Percentiles rank a stretch among this genome's conserved stretches.
These are phyloP conservation scores for Colletotrichum lindemuthianum DNA, from an alignment of 2,329 filamentous ascomycete species.

Conservation along the genomic window DNA sequence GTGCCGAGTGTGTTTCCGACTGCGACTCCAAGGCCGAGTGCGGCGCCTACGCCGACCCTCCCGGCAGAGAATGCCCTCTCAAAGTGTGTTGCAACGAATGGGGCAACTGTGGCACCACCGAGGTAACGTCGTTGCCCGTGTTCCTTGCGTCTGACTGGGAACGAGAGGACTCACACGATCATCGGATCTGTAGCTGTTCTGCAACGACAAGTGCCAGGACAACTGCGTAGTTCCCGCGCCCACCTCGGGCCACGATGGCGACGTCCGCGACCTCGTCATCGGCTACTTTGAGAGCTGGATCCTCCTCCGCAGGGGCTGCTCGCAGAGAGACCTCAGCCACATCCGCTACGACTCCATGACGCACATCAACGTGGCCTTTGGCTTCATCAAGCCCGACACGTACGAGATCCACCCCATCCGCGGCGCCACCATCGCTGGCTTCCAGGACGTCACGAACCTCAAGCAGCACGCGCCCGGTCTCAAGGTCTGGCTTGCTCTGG, in stretches of 20 bases:
- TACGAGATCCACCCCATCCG: conserved; percentile 37
- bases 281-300: conserved; percentile 47
- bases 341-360: conserved; percentile 5
- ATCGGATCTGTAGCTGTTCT: too few relatives aligned
- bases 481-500: conserved; percentile 21
- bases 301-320: too few relatives aligned
- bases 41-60: not conserved
- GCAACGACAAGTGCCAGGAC: conserved; percentile 36
- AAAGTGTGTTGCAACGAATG: not conserved
- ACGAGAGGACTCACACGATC: too few relatives aligned
- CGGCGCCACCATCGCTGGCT: not conserved
- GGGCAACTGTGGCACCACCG: not conserved
- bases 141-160: not conserved
- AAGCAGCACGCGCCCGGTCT: conserved; percentile 22
- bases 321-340: too few relatives aligned
- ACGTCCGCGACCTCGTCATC: conserved; percentile 40
- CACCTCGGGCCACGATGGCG: conserved; percentile 11
- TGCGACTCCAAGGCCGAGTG: not conserved
- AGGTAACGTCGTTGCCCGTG: conserved; percentile 1
- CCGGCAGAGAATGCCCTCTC: not conserved
- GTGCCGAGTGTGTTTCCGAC: too few relatives aligned
- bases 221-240: conserved; percentile 38
- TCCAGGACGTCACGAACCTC: conserved; percentile 19
- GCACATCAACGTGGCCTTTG: conserved; percentile 21
- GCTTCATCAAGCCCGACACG: conserved; percentile 29